Conservation (phyloP, 2,329 filamentous ascomycete species). For the Decorospora gaudefroyi region DNA sequence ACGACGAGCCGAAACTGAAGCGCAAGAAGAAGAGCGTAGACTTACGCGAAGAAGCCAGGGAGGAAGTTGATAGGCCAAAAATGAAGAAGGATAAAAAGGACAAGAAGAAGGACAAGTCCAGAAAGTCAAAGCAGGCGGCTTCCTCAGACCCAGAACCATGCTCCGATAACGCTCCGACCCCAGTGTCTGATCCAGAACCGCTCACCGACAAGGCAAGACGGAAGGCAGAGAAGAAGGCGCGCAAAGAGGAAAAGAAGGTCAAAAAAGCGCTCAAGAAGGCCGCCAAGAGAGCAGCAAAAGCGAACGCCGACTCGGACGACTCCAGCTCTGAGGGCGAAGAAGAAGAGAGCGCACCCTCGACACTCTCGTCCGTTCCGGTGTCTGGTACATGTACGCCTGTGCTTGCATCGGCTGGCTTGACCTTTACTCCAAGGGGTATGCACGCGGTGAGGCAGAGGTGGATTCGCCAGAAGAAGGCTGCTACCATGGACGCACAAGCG, state of each 20-base stretch:
- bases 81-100: conserved; percentile 45
- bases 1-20: conserved; percentile 42
- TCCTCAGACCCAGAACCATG: conserved; percentile 30
- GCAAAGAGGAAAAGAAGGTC: conserved; percentile 51
- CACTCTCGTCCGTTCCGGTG: conserved; percentile 38
- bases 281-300: conserved; percentile 48
- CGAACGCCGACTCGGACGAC: conserved; percentile 29
- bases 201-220: conserved; percentile 51
- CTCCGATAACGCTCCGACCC: conserved; percentile 22
- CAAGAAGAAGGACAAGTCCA: conserved; percentile 31
- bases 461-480: conserved; percentile 86
- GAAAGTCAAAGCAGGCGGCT: conserved; percentile 32
- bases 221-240: conserved; percentile 52
- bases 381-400: conserved; percentile 54
- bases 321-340: conserved; percentile 36
- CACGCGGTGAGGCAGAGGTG: conserved; percentile 78
- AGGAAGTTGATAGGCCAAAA: conserved; percentile 27
- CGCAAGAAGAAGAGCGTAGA: conserved; percentile 47
- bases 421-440: conserved; percentile 58
- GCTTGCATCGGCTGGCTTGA: conserved; percentile 43
- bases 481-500: conserved; percentile 77
- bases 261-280: conserved; percentile 57
- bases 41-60: conserved; percentile 36
- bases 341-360: conserved; percentile 38
- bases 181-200: conserved; percentile 35